Percentiles rank a stretch among this genome's conserved stretches.
These are phyloP conservation scores for Pterula multifida DNA, from an alignment of 1,284 basidiomycete genomes.

Conservation along the genomic window DNA sequence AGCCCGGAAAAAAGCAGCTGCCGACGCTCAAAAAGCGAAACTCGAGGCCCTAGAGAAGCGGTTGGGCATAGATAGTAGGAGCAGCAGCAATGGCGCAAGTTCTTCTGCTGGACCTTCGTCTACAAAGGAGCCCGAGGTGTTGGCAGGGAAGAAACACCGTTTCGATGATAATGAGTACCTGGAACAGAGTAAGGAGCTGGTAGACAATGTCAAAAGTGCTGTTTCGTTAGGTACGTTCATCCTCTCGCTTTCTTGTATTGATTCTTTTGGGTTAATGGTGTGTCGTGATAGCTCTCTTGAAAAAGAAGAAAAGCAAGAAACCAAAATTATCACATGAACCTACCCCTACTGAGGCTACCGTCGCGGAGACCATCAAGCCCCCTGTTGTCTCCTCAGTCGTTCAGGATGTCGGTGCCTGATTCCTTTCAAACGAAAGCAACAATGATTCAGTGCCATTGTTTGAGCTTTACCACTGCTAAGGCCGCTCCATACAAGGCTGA, in stretches of 20 bases:
- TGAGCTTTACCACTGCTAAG: too few species aligned
- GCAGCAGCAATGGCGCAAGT: constrained; percentile 16
- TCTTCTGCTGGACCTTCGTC: constrained; percentile 14
- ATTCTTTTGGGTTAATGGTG: constrained; percentile 6
- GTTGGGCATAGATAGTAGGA: constrained; percentile 49
- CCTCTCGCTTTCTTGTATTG: neutral
- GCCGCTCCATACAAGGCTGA: too few species aligned
- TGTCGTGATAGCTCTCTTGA: constrained; percentile 43
- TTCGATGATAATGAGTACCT: constrained; percentile 90
- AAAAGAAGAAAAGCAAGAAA: constrained; percentile 70
- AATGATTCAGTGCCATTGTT: too few species aligned
- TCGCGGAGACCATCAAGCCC: neutral
- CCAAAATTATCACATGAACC: constrained; percentile 35
- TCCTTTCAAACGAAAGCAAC: too few species aligned
- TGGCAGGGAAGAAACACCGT: constrained; percentile 72
- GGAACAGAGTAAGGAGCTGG: constrained; percentile 86
- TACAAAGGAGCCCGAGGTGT: constrained; percentile 32
- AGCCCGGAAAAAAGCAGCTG: constrained; percentile 67
- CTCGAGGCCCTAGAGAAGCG: constrained; percentile 77
- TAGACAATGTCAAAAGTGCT: constrained; percentile 86
- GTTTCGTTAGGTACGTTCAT: constrained; percentile 59
- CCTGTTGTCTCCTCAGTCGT: constrained; percentile 1
- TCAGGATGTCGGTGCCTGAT: constrained; percentile 1
- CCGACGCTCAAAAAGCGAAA: constrained; percentile 75
- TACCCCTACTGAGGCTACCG: neutral